phyloP scores from a whole-genome alignment of 768 basidiomycete species.

The Clavaria fumosa region DNA sequence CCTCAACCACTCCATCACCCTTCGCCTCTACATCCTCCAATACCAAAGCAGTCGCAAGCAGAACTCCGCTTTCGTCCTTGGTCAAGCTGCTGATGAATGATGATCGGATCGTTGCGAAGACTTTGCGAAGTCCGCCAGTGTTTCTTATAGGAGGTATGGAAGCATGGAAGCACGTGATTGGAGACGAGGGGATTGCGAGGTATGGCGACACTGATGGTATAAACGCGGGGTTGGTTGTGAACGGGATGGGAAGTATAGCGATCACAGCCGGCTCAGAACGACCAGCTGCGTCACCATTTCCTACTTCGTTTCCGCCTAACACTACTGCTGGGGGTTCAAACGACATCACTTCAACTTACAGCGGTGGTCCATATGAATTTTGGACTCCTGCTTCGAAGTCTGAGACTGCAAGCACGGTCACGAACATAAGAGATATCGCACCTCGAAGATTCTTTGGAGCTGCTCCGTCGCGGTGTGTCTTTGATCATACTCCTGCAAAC shows the following conservation, averaged over 20 bases:
- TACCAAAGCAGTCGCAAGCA: no score
- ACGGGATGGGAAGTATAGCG: not conserved
- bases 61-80: constrained; percentile 30
- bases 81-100: constrained; percentile 53
- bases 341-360: not conserved
- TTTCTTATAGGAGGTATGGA: constrained; percentile 73
- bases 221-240: no score
- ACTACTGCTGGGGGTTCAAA: not conserved
- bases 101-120: constrained; percentile 56
- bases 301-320: no score
- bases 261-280: not conserved
- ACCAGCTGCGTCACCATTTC: no score
- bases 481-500: no score
- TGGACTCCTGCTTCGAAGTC: no score
- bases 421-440: no score
- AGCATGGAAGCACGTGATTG: constrained; percentile 57
- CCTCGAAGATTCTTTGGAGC: no score
- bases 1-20: no score
- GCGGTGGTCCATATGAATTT: no score
- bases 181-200: constrained; percentile 21
- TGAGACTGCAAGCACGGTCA: no score
- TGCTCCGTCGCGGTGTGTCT: no score
- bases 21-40: constrained; percentile 33
- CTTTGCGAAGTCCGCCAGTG: constrained; percentile 62
- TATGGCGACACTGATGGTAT: not conserved